These are phyloP conservation scores for Zygnema circumcarinatum DNA, from an alignment of 139 green algal species.

Conservation along the genomic window DNA sequence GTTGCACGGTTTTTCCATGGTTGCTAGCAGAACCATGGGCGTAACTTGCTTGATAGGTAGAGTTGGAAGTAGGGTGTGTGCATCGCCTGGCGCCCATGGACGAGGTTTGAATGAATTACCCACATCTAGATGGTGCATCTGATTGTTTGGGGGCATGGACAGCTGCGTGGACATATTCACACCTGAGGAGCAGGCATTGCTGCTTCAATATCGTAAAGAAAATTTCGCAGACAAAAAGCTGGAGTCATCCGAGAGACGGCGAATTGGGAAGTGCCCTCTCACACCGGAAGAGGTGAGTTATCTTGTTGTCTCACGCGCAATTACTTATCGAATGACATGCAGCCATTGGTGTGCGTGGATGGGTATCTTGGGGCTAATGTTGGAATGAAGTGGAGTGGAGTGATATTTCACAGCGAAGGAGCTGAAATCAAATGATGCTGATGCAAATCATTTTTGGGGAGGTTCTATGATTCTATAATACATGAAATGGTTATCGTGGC, in stretches of 20 bases:
- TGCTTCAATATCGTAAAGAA: slow-evolving; percentile 8
- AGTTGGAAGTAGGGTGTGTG: no score
- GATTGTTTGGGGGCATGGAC: not conserved
- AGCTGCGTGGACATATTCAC: slow-evolving; percentile 48
- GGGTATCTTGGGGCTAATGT: not conserved
- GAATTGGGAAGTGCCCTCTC: slow-evolving; percentile 46
- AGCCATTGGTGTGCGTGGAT: not conserved
- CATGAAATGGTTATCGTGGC: no score
- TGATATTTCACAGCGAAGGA: not conserved
- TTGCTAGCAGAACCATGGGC: no score
- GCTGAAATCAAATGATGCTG: no score
- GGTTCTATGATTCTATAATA: no score
- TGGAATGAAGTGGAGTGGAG: not conserved
- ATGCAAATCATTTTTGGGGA: no score
- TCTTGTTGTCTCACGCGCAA: not conserved
- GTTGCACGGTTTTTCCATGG: no score
- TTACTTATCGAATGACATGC: no score
- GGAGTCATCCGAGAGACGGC: not conserved
- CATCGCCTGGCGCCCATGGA: no score
- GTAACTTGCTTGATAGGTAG: no score
- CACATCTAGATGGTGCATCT: no score
- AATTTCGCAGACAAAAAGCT: slow-evolving; percentile 45
- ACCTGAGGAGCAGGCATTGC: slow-evolving; percentile 7
- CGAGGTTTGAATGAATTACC: no score
- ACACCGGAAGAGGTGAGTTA: slow-evolving; percentile 42